Percentiles rank a stretch among this genome's conserved stretches.
phyloP scores from a whole-genome alignment of 805 yeast genomes.

The Wickerhamomyces pijperi region DNA sequence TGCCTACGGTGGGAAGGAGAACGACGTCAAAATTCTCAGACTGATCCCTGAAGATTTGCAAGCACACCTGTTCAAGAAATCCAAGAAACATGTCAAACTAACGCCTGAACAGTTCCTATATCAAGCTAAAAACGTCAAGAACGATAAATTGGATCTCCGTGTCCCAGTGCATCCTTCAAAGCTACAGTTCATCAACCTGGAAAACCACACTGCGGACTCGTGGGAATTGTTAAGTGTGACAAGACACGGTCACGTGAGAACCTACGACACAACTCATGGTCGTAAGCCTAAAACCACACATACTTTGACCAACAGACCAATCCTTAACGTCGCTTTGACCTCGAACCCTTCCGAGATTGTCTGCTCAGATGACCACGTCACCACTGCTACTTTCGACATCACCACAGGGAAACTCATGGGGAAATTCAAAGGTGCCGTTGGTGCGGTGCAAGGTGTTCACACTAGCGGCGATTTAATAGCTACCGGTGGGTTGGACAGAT shows the following conservation, averaged over 20 bases:
- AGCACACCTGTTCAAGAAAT: too few relatives aligned
- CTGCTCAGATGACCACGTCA: constrained; percentile 62
- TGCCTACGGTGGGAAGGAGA: constrained; percentile 84
- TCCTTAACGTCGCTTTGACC: constrained; percentile 25
- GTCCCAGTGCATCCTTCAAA: constrained; percentile 74
- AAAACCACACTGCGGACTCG: constrained; percentile 23
- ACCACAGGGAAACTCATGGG: constrained; percentile 46
- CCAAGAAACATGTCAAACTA: constrained; percentile 1
- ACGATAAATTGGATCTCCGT: constrained; percentile 64
- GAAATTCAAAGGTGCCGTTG: constrained; percentile 68
- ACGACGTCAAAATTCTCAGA: constrained; percentile 45
- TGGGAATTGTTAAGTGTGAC: constrained; percentile 57
- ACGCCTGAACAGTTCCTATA: constrained; percentile 30
- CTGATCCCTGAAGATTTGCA: constrained; percentile 14
- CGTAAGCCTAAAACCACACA: constrained; percentile 53
- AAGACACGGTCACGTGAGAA: constrained; percentile 61
- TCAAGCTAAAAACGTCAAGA: constrained; percentile 74
- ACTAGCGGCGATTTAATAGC: constrained; percentile 32
- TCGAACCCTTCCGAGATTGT: constrained; percentile 32
- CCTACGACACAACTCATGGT: constrained; percentile 59
- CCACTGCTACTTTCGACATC: constrained; percentile 46
- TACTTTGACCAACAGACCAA: constrained; percentile 44
- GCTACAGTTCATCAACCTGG: constrained; percentile 33
- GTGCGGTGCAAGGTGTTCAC: constrained; percentile 39
- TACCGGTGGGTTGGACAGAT: constrained; percentile 83